phyloP scores from a whole-genome alignment of 768 basidiomycete genomes.

The Lactarius sanguifluus region DNA sequence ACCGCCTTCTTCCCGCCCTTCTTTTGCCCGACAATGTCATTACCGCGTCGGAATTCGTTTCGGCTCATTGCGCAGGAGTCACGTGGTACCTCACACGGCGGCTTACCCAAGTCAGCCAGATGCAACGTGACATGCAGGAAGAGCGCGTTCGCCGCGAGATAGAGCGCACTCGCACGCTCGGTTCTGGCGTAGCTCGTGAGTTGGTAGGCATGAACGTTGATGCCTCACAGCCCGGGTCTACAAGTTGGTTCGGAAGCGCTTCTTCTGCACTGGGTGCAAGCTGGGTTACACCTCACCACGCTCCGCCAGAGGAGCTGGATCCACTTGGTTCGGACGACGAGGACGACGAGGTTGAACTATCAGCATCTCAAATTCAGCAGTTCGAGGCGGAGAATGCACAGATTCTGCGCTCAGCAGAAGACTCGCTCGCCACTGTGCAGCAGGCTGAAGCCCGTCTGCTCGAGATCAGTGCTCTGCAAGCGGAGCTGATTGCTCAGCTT shows the following conservation, averaged over 20 bases:
- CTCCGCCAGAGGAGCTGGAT: conserved; percentile 39
- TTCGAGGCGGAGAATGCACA: conserved; percentile 91
- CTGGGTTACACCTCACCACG: conserved; percentile 45
- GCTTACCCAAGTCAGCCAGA: conserved; percentile 75
- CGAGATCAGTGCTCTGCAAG: conserved; percentile 92
- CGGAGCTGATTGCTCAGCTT: conserved; percentile 86
- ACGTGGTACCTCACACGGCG: conserved; percentile 88
- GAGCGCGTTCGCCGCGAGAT: conserved; percentile 86
- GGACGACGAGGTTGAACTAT: conserved; percentile 79
- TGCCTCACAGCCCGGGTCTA: conserved; percentile 48
- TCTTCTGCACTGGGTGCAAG: conserved; percentile 40
- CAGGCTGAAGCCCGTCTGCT: conserved; percentile 88
- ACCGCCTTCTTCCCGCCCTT: conserved; percentile 69
- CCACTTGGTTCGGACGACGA: conserved; percentile 56
- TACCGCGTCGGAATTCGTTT: conserved; percentile 66
- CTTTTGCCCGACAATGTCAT: conserved; percentile 54
- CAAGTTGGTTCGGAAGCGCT: conserved; percentile 50
- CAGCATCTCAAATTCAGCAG: conserved; percentile 83
- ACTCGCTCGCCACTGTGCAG: conserved; percentile 85
- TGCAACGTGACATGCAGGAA: conserved; percentile 88
- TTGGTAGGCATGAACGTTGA: conserved; percentile 46
- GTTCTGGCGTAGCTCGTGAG: conserved; percentile 73
- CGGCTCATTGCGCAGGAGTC: conserved; percentile 91
- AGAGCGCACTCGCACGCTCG: conserved; percentile 81
- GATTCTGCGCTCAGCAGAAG: conserved; percentile 80